Evolutionary conservation across 495 filamentous ascomycete genomes (phyloP), one percentile per base, ranked within the genome.

Genomic region (Penicillium nucicola): DNA sequence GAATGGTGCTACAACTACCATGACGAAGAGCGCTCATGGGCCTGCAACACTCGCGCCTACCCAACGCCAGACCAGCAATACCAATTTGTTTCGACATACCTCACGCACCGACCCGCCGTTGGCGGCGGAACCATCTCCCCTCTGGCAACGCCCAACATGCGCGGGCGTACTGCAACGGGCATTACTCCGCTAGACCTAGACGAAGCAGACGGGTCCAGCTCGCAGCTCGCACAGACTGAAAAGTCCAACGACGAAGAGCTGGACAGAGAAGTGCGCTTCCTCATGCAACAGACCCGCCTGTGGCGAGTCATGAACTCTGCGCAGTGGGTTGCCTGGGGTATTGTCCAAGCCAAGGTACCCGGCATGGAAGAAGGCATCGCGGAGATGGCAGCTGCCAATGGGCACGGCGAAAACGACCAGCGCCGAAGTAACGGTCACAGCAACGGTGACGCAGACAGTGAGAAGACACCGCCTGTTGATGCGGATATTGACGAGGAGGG

Each of bases 1-100:
- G 93, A 99, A 69, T 99, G 93, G 93, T 95, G 90, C 64, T 95
- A 97, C 73, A 89, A 99, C 65, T 99, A 99, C 64, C 91, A 96
- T 60, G 82, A 92, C 60, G 62, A 80, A 1, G 66, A 70, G 15
- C 65, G 56, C 7, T 75, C 91, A 2, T 84, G 85, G 72, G 78
- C 77, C 10, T 87, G 88, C 69, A 77, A 87, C 55, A 79, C 80
- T n/a, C 62, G 60, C 25, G 59, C 66, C 32, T 97, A 93, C 64
- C 95, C 95, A 1, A 92, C 79, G 0, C 72, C 76, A 0, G 87
- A 89, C 48, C 84, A 97, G 58, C 93, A 97, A 58, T 76, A 75
- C 38, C 86, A 84, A 39, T 97, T 97, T 68, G 76, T 99, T 57
- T 79, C 78, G 31, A 84, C 90, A 4, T 99, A 99, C 58, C 81